Base-by-base conservation (phyloP, 1,139 yeast species). In the Arxiozyma slooffiae region DNA sequence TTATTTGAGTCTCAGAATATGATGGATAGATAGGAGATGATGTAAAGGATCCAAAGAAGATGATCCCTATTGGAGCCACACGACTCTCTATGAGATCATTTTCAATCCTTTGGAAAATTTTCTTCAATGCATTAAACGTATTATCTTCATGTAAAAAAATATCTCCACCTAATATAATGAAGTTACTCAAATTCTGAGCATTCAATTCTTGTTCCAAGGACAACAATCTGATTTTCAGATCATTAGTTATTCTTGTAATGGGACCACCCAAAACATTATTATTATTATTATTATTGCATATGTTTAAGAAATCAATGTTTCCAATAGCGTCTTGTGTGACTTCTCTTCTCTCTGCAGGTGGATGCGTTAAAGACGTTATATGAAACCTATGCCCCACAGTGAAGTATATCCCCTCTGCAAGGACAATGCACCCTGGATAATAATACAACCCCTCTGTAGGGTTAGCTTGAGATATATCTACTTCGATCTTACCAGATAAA, bases 291-390 rank as follows among this genome's bases (percentile, higher is more conserved):
- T 50, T 41, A 5, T 63, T 61, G 52, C 76, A 78, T n/a, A 85
- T 72, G 1, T 95, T 92, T 61, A 85, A 71, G 58, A 88, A 82
- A 64, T 92, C 97, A 23, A 87, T 63, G 58, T 84, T 77, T 1
- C 96, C 97, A 55, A 80, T 82, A 1, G 82, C 81, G 41, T 82
- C 90, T 50, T 82, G 64, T 0, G 94, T 75, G 1, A 62, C 66
- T 17, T 77, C 82, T 53, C 97, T 72, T 57, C 78, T 73, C 64
- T 92, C 98, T 2, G 89, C 84, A 0, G 95, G 90, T 1, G 98
- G 98, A 53, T 88, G 96, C 1, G 86, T 86, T 49, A 90, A 74
- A 16, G 85, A 78, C 38, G 85, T 77, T 1, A 85, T 95, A 55
- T 84, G 80, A 61, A 92, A 89, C 41, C 76, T 79, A 23, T 80